A percentile compares a stretch with the other conserved stretches of the same genome.
Evolutionary conservation across 2,329 filamentous ascomycete genomes (phyloP).

Genomic region (Hypocreales sp.): DNA sequence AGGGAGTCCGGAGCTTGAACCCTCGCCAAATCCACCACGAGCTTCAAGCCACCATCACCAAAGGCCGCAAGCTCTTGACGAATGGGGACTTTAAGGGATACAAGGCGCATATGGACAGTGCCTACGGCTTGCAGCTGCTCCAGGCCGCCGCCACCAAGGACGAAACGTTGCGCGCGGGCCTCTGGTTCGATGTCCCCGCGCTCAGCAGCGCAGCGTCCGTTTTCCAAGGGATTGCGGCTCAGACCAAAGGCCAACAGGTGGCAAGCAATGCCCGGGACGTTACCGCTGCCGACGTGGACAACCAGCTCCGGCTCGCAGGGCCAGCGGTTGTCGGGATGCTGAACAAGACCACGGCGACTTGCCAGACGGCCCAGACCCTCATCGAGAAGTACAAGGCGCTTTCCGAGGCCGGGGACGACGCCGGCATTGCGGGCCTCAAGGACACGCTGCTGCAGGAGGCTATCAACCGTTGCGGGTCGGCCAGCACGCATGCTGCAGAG

Average conservation of each 20-base stretch:
- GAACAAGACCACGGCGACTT: not conserved
- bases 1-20: not conserved
- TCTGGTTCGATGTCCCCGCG: not conserved
- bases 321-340: not conserved
- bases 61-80: not conserved
- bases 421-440: not conserved
- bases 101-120: not conserved
- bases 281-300: not conserved
- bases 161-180: not conserved
- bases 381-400: not conserved
- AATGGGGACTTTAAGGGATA: not conserved
- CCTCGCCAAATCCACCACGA: too few relatives aligned
- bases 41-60: too few relatives aligned
- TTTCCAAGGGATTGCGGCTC: too few relatives aligned
- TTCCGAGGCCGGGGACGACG: not conserved
- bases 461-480: not conserved
- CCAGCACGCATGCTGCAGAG: not conserved
- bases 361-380: not conserved
- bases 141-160: not conserved
- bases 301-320: not conserved
- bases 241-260: too few relatives aligned
- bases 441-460: not conserved
- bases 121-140: not conserved
- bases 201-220: not conserved
- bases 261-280: not conserved